Conservation (phyloP, 1,284 basidiomycete genomes). For the Singerocomus rubriflavus region DNA sequence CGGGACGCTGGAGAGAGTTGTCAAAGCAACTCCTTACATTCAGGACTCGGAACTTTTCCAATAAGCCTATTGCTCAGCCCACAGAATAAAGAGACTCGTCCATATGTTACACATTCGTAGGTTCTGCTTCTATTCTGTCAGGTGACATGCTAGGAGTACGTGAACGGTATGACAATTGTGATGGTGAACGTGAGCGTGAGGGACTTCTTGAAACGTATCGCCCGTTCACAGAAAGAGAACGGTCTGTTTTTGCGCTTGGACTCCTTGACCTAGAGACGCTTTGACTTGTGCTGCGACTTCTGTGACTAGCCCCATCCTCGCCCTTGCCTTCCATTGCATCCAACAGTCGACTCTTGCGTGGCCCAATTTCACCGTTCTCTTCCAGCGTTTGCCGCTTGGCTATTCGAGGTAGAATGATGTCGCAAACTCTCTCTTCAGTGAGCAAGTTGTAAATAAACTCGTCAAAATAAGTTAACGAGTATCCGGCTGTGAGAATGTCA, state of each 20-base stretch:
- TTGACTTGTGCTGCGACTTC: slow-evolving; percentile 31
- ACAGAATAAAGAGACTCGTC: slow-evolving; percentile 17
- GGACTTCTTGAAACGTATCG: slow-evolving; percentile 64
- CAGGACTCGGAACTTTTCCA: slow-evolving; percentile 56
- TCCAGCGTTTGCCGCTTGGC: slow-evolving; percentile 86
- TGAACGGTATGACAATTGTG: slow-evolving; percentile 46
- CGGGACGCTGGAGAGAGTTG: slow-evolving; percentile 65
- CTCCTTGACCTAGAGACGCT: slow-evolving; percentile 32
- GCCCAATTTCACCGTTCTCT: slow-evolving; percentile 86
- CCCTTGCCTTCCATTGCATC: slow-evolving; percentile 77
- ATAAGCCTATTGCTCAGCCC: slow-evolving; percentile 35
- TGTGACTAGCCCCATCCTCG: slow-evolving; percentile 44
- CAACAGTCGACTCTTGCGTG: slow-evolving; percentile 76
- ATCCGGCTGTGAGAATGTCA: slow-evolving; percentile 57
- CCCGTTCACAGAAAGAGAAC: slow-evolving; percentile 45
- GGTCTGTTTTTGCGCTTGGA: slow-evolving; percentile 25
- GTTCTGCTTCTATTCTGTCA: slow-evolving; percentile 46
- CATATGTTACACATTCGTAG: slow-evolving; percentile 17
- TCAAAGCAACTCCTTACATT: slow-evolving; percentile 59
- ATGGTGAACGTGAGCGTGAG: slow-evolving; percentile 38
- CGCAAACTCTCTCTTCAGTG: slow-evolving; percentile 90
- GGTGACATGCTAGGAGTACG: slow-evolving; percentile 60
- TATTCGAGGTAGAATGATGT: slow-evolving; percentile 92
- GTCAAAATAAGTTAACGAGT: slow-evolving; percentile 85
- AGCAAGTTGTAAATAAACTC: slow-evolving; percentile 88